Percentiles rank a stretch among this genome's conserved stretches.
Conservation (phyloP, 1,139 yeast genomes). For the Saccharomyces hybrid region DNA sequence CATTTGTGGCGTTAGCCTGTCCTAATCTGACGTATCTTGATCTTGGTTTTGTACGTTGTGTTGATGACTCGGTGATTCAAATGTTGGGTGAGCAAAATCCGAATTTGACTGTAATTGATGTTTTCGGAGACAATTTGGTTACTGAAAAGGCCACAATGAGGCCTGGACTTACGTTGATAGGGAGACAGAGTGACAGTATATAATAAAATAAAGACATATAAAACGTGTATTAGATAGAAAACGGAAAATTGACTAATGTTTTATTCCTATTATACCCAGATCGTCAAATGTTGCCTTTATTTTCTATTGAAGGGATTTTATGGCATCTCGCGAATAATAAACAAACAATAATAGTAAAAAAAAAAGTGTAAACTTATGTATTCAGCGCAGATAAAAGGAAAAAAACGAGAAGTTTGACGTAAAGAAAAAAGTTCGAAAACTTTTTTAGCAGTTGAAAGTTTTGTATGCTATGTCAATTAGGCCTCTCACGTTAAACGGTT, state of each 20-base stretch:
- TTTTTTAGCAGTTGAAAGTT: background rate
- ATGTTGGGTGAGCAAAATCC: constrained; percentile 50
- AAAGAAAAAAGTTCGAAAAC: background rate
- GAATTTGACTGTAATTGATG: constrained; percentile 57
- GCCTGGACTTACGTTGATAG: constrained; percentile 56
- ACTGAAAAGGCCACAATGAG: constrained; percentile 47
- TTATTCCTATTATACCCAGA: background rate
- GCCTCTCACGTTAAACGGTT: constrained; percentile 14
- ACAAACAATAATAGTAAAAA: background rate
- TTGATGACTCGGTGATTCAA: constrained; percentile 59
- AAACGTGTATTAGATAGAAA: background rate
- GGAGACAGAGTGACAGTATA: constrained; percentile 63
- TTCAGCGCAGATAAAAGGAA: background rate
- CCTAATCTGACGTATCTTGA: constrained; percentile 61
- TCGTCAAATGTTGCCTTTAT: background rate
- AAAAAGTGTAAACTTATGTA: background rate
- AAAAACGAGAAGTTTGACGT: background rate
- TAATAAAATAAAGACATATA: constrained; percentile 16
- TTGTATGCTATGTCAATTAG: constrained; percentile 16
- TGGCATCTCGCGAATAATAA: constrained; percentile 1
- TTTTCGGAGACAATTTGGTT: constrained; percentile 69
- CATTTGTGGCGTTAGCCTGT: constrained; percentile 42
- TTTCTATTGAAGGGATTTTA: background rate
- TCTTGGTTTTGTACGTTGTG: constrained; percentile 65
- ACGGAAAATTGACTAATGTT: background rate